Conservation (phyloP, 441 rosid genomes). For the Francoa sonchifolia region DNA sequence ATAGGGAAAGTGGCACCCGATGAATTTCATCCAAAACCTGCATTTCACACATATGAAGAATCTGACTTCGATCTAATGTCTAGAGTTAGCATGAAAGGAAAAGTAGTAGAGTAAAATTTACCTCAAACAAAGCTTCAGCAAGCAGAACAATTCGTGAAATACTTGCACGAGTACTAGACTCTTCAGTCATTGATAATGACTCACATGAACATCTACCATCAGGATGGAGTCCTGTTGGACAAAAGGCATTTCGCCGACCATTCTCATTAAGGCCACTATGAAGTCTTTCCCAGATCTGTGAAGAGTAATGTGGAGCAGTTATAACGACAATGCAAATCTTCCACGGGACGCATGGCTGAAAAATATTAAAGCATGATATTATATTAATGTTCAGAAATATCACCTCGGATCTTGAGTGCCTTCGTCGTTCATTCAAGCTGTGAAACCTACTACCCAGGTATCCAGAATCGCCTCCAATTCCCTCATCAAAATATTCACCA, state of each 20-base stretch:
- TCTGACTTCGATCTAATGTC: too few species aligned
- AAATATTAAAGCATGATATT: neutral
- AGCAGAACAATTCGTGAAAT: constrained; percentile 69
- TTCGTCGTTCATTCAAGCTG: constrained; percentile 33
- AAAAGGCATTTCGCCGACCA: constrained; percentile 21
- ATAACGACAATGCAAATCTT: too few species aligned
- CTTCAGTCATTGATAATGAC: constrained; percentile 27
- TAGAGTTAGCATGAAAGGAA: neutral
- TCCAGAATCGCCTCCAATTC: constrained; percentile 33
- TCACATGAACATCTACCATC: constrained; percentile 59
- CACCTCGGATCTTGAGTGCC: constrained; percentile 56
- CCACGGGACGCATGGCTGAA: too few species aligned
- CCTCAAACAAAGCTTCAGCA: constrained; percentile 75
- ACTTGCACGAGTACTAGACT: constrained; percentile 40
- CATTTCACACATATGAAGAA: constrained; percentile 6
- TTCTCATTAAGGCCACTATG: constrained; percentile 33
- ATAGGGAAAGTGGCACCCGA: constrained; percentile 37
- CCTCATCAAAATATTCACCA: constrained; percentile 29
- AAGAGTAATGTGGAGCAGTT: too few species aligned
- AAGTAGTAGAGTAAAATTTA: constrained; percentile 9
- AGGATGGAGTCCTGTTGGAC: constrained; percentile 55
- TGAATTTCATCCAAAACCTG: constrained; percentile 76
- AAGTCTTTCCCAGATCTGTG: constrained; percentile 58
- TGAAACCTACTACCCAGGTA: constrained; percentile 34
- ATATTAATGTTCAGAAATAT: constrained; percentile 3